A percentile compares a stretch with the other conserved stretches of the same genome.
Conservation (phyloP, 148 eudicot species). For the Tetragonia tetragonoides region DNA sequence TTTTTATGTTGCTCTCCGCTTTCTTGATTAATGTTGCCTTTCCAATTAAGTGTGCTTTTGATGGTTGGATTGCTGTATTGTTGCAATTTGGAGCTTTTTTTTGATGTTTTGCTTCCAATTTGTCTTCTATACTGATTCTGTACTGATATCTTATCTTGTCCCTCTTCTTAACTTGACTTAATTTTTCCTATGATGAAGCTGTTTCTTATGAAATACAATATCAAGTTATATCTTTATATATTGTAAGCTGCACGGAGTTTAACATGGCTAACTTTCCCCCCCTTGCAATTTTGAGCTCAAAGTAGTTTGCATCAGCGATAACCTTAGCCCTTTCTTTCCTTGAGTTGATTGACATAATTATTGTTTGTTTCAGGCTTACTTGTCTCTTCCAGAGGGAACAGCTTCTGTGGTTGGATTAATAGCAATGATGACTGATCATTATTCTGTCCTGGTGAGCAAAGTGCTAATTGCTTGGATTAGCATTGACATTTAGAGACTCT, state of each 20-base stretch:
- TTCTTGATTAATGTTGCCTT: neutral
- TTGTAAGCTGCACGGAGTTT: neutral
- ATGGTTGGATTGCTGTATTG: neutral
- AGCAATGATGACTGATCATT: slow-evolving; percentile 99
- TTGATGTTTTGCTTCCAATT: neutral
- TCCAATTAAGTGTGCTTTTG: neutral
- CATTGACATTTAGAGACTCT: neutral
- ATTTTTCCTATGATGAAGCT: neutral
- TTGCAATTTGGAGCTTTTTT: neutral
- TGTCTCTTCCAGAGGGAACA: slow-evolving; percentile 98
- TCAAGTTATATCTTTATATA: neutral
- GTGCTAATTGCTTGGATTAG: neutral
- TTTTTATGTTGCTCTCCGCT: neutral
- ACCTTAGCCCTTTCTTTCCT: neutral
- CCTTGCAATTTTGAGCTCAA: neutral
- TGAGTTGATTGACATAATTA: slow-evolving; percentile 9
- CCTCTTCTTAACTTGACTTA: neutral
- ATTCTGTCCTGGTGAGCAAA: slow-evolving; percentile 76
- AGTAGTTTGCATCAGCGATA: neutral
- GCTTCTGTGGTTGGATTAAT: slow-evolving; percentile 96
- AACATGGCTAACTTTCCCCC: neutral
- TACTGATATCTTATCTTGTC: too few species aligned
- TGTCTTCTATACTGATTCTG: neutral
- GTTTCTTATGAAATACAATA: neutral
- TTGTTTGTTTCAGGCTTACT: slow-evolving; percentile 68